These are phyloP conservation scores for Acacia pycnantha DNA, from an alignment of 331 rosid species.

Conservation along the genomic window DNA sequence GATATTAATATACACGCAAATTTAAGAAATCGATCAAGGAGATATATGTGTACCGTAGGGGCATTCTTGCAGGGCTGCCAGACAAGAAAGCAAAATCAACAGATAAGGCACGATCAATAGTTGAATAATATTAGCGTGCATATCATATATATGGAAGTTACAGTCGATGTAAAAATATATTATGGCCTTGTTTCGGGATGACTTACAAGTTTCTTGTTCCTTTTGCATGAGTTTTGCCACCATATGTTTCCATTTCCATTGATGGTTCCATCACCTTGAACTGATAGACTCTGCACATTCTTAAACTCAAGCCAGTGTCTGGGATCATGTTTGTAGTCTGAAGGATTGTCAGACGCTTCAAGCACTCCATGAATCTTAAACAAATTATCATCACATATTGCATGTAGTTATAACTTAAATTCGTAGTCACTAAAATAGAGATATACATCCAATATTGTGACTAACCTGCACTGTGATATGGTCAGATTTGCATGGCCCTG, in stretches of 20 bases:
- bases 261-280: slow-evolving; percentile 66
- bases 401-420: background rate
- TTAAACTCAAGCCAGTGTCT: slow-evolving; percentile 60
- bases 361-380: slow-evolving; percentile 59
- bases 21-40: background rate
- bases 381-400: background rate
- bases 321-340: slow-evolving; percentile 53
- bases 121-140: background rate
- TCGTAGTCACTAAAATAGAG: background rate
- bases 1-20: background rate
- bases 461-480: slow-evolving; percentile 41
- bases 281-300: slow-evolving; percentile 33
- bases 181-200: background rate
- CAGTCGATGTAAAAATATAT: background rate
- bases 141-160: background rate
- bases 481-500: slow-evolving; percentile 72
- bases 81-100: background rate
- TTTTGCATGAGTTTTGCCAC: slow-evolving; percentile 87
- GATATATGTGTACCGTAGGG: slow-evolving; percentile 57
- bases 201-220: slow-evolving; percentile 45
- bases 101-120: background rate
- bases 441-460: background rate
- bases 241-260: slow-evolving; percentile 75
- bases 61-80: slow-evolving; percentile 79
- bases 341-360: slow-evolving; percentile 54